Base-by-base conservation (phyloP, 2,329 filamentous ascomycete species). In the Diplodia scrobiculata region DNA sequence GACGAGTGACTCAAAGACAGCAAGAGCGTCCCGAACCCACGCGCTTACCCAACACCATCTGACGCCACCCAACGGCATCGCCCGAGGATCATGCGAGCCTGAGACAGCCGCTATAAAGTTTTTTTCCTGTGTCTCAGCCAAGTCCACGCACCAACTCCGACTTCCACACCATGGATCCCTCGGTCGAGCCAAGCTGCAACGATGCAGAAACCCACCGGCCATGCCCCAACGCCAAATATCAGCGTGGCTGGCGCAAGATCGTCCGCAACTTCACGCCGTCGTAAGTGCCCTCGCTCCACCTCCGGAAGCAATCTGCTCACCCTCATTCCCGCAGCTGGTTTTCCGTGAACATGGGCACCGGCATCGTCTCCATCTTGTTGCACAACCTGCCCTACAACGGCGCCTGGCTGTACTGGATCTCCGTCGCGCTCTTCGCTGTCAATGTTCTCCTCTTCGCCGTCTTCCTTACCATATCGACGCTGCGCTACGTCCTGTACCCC, bases 401-500 rank as follows among this genome's bases (percentile, higher is more conserved):
- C 1, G 63, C 67, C 9, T 87, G 84, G 80, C 77, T 89, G 0
- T 79, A 83, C 69, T 84, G 82, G 71, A 77, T 87, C 29, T 85
- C 85, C 0, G 81, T 86, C 60, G 72, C 80, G 59, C 82, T 89
- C 71, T 89, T 89, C 73, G 73, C 76, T 4, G 76, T 87, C 32
- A 89, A 89, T 70, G 72, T 83, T 13, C 45, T 78, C 5, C 77
- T 89, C 11, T 89, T 89, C 70, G 48, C 75, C 17, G 66, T 80
- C 13, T 87, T 87, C 66, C 74, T 80, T 14, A 66, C 77, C 14
- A 81, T 87, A 53, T 86, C 83, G 1, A 64, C 84, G 1, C 71
- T 87, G 2, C 81, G 88, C 3, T 90, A 90, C 71, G 78, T 78
- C 0, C 69, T 89, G 1, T 90, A 87, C 71, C 88, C 87, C 0